phyloP scores from a whole-genome alignment of 352 stramenopile genomes.

The Plasmopara muralis region DNA sequence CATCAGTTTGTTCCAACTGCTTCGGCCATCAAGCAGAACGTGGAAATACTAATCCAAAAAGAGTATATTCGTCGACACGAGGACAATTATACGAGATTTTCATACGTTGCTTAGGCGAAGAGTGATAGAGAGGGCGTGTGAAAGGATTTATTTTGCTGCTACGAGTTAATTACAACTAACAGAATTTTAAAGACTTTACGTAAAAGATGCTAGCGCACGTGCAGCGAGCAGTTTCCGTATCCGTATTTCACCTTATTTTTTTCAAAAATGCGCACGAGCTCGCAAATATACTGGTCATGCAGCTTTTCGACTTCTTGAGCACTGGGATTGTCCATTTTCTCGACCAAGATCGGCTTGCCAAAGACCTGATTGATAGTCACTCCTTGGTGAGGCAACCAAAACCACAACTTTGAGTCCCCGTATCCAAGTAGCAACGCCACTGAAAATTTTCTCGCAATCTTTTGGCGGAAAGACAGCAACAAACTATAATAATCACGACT shows the following conservation, averaged over 20 bases:
- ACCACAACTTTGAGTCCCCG: constrained; percentile 49
- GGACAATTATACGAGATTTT: constrained; percentile 41
- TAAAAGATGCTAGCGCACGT: constrained; percentile 36
- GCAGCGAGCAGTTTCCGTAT: constrained; percentile 46
- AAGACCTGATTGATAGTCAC: constrained; percentile 67
- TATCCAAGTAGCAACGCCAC: constrained; percentile 57
- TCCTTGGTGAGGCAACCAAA: constrained; percentile 48
- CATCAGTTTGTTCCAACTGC: constrained; percentile 67
- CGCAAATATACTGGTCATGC: constrained; percentile 54
- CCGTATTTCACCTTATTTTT: constrained; percentile 81
- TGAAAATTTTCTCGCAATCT: constrained; percentile 59
- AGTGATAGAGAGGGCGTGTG: neutral
- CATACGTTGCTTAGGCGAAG: constrained; percentile 57
- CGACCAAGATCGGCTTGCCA: constrained; percentile 59
- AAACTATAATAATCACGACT: constrained; percentile 19
- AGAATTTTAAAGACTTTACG: constrained; percentile 6
- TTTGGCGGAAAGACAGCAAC: constrained; percentile 61
- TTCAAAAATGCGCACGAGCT: constrained; percentile 73
- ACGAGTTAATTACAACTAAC: constrained; percentile 6
- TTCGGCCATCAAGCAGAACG: constrained; percentile 62
- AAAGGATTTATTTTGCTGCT: constrained; percentile 11
- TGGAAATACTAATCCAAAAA: constrained; percentile 81
- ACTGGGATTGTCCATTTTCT: constrained; percentile 52
- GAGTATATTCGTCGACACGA: constrained; percentile 74
- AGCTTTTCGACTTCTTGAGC: constrained; percentile 60